Base-by-base conservation (phyloP, 306 rosid species). In the Parietaria judaica region DNA sequence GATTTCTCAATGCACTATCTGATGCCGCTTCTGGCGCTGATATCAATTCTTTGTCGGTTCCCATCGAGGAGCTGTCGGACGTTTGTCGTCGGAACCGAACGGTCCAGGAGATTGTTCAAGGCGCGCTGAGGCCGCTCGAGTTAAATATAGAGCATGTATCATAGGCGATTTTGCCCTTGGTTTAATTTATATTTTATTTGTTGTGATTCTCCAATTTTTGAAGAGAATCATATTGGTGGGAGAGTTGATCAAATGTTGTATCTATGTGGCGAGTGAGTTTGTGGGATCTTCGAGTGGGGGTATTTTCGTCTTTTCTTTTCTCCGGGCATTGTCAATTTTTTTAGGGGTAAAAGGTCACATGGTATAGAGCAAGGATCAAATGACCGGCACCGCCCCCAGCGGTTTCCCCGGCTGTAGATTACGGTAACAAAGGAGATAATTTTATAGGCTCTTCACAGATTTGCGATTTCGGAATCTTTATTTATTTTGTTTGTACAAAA, bases 91-190 rank as follows among this genome's bases (percentile, higher is more conserved):
- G 97, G 3, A 94, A 94, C 69, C 72, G 97, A 63, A 88, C 89
- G 39, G 97, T 94, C 72, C 92, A 81, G 73, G 99, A 94, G 85
- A 89, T 94, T 58, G 99, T 94, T 77, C 99, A 94, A 78, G 94
- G 89, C 41, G 94, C 97, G 64, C 75, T 94, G 85, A 89, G 97
- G 85, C 95, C 94, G n/a, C 85, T 70, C 36, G 98, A 86, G 79
- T 76, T 88, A 82, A 88, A 77, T 66, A 47, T 74, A 76, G 71
- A 56, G 64, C 70, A 75, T 74, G 86, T 82, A 88, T 79, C 87
- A 73, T 86, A 79, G 84, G 74, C 47, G 67, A 56, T 58, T 61
- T 60, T 3, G 7, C 65, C 48, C 70, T 55, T 72, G 65, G 49
- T 69, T 68, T 72, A 72, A 48, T 34, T 61, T 55, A 6, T 23